Percentiles rank a stretch among this genome's conserved stretches.
Conservation (phyloP, 2,329 filamentous ascomycete species). For the Leptoxyphium fumago region DNA sequence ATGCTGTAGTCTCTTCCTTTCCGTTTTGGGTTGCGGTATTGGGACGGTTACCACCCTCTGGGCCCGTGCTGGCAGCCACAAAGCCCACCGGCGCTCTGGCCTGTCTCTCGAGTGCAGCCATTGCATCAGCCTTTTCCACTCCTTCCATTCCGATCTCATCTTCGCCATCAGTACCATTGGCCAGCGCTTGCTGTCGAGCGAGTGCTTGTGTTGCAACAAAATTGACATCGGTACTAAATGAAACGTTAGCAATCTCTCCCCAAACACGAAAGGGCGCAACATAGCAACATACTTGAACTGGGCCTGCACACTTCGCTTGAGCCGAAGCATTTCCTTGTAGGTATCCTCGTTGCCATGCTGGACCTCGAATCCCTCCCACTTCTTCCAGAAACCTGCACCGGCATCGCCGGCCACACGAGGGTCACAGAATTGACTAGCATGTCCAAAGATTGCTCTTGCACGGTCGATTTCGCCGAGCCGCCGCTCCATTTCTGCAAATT, state of each 20-base stretch:
- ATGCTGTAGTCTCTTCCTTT: background rate
- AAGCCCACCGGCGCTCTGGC: constrained; percentile 82
- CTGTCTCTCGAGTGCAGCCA: constrained; percentile 78
- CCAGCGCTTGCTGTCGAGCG: constrained; percentile 51
- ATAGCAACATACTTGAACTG: constrained; percentile 62
- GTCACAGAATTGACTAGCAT: constrained; percentile 94
- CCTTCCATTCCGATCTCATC: constrained; percentile 15
- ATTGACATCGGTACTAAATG: constrained; percentile 70
- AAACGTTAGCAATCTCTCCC: constrained; percentile 1
- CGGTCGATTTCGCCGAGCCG: constrained; percentile 86
- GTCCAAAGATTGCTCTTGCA: constrained; percentile 86
- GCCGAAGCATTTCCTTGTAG: constrained; percentile 96
- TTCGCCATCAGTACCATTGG: constrained; percentile 24
- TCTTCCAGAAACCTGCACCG: constrained; percentile 58
- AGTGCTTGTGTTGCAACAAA: constrained; percentile 95
- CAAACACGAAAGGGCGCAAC: background rate
- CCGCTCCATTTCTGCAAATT: constrained; percentile 95
- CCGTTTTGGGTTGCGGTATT: background rate
- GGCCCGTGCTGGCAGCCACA: constrained; percentile 60
- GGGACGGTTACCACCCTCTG: constrained; percentile 17
- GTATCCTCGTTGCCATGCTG: constrained; percentile 98
- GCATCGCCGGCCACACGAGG: constrained; percentile 64
- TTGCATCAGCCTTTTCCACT: constrained; percentile 55
- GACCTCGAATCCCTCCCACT: constrained; percentile 95
- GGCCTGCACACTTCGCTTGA: constrained; percentile 93